Evolutionary conservation across 805 yeast genomes (phyloP).

Genomic region (Torulaspora quercuum): DNA sequence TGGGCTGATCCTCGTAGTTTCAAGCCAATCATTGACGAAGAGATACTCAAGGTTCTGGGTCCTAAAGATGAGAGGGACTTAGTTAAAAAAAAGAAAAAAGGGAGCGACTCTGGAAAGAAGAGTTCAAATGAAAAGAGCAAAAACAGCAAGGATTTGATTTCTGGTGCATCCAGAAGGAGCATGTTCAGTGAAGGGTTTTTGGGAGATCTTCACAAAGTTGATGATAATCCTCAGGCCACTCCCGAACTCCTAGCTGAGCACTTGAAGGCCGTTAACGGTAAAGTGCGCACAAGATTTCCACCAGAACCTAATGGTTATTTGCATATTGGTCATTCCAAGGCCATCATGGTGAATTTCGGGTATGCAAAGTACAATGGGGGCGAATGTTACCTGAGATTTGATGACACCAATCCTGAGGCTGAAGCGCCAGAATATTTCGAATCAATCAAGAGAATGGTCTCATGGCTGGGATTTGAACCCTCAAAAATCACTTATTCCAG

Average conservation of each 20-base stretch:
- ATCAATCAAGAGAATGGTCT: conserved; percentile 77
- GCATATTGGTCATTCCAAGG: conserved; percentile 98
- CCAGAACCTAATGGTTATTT: conserved; percentile 99
- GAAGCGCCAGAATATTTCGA: conserved; percentile 90
- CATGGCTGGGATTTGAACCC: conserved; percentile 93
- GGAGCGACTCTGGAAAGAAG: conserved; percentile 38
- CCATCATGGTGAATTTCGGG: conserved; percentile 97
- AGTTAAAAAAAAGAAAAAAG: conserved; percentile 69
- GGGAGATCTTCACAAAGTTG: conserved; percentile 92
- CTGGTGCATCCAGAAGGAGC: conserved; percentile 44
- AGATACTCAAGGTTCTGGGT: conserved; percentile 70
- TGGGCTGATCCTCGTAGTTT: conserved; percentile 90
- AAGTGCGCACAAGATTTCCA: conserved; percentile 87
- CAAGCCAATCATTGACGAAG: conserved; percentile 82
- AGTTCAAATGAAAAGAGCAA: conserved; percentile 30
- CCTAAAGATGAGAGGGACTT: conserved; percentile 96
- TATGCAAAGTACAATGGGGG: conserved; percentile 86
- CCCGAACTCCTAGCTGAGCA: conserved; percentile 84
- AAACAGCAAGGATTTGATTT: conserved; percentile 13
- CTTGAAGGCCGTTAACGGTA: conserved; percentile 70
- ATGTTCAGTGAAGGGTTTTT: conserved; percentile 96
- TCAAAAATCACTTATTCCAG: conserved; percentile 94
- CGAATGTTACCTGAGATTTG: conserved; percentile 85
- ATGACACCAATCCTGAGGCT: conserved; percentile 98
- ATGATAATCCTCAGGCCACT: conserved; percentile 87